A percentile compares a stretch with the other conserved stretches of the same genome.
Conservation (phyloP, 257 asterid species). For the Lavandula angustifolia region DNA sequence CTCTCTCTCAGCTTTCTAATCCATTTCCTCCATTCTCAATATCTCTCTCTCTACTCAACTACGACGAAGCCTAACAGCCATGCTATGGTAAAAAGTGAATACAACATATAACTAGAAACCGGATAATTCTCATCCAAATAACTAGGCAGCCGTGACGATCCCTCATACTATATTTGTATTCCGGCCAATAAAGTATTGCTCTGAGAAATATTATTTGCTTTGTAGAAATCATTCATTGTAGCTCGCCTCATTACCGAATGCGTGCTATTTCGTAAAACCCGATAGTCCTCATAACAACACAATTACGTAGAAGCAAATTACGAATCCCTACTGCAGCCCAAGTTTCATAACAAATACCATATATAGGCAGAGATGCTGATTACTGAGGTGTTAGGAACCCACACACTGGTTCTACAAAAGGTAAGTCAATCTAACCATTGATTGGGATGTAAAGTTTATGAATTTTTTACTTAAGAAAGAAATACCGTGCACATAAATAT, state of each 20-base stretch:
- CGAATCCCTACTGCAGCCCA: slow-evolving; percentile 15
- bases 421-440: neutral
- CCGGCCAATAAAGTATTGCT: neutral
- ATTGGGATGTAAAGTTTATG: slow-evolving; percentile 5
- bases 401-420: neutral
- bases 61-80: neutral
- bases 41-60: no score
- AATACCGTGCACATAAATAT: neutral
- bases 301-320: slow-evolving; percentile 1
- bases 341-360: slow-evolving; percentile 10
- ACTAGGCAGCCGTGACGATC: neutral
- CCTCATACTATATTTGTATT: slow-evolving; percentile 6
- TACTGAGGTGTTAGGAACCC: neutral
- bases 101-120: slow-evolving; percentile 14
- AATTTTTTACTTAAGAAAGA: slow-evolving; percentile 8
- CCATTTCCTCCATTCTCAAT: no score
- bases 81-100: slow-evolving; percentile 16
- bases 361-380: neutral
- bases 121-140: slow-evolving; percentile 5
- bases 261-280: slow-evolving; percentile 14
- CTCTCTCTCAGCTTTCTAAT: no score
- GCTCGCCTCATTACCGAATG: slow-evolving; percentile 10
- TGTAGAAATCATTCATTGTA: slow-evolving; percentile 4
- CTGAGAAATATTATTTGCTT: neutral
- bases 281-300: slow-evolving; percentile 6